Base-by-base conservation (phyloP, 331 rosid genomes). In the Phaseolus coccineus region DNA sequence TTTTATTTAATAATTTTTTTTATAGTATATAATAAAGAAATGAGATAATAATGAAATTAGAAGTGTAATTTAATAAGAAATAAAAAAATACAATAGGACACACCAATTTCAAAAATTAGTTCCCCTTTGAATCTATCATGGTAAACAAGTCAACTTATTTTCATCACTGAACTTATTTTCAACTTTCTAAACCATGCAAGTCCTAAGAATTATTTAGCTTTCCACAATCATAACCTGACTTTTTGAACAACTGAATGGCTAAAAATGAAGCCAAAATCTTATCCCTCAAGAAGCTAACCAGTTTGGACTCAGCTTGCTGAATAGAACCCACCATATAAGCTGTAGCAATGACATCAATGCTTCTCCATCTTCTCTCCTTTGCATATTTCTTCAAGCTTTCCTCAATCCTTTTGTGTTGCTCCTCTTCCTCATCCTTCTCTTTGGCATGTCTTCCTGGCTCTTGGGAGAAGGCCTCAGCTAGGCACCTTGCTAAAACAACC, bases 321-420 rank as follows among this genome's bases (percentile, higher is more conserved):
- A 89, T 65, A 22, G 9, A 55, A 75, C 88, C 88, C 12, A 79
- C 68, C 12, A 87, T 28, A 70, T 84, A 77, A 81, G 91, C 12
- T 62, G 85, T 62, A 27, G 16, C 13, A 22, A 79, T 79, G 5
- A 89, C 81, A 58, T 75, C 79, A 81, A 89, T 76, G 74, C 86
- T 65, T 68, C 97, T 88, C 93, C 97, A 91, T 79, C 71, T 90
- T 76, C 97, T 88, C 70, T 85, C 88, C 0, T 76, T 67, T 6
- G 91, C 86, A 71, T 87, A 90, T 79, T 85, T 91, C 46, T 80
- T 90, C 85, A 90, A 65, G 3, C 84, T 84, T 80, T 50, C 71
- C 68, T 88, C 89, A 74, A 91, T 81, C 76, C 74, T 81, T 66
- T 33, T 72, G 44, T 73, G 68, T 50, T 84, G 71, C 1, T 77